phyloP scores from a whole-genome alignment of 805 yeast species.

The Ogataea trehalophila region DNA sequence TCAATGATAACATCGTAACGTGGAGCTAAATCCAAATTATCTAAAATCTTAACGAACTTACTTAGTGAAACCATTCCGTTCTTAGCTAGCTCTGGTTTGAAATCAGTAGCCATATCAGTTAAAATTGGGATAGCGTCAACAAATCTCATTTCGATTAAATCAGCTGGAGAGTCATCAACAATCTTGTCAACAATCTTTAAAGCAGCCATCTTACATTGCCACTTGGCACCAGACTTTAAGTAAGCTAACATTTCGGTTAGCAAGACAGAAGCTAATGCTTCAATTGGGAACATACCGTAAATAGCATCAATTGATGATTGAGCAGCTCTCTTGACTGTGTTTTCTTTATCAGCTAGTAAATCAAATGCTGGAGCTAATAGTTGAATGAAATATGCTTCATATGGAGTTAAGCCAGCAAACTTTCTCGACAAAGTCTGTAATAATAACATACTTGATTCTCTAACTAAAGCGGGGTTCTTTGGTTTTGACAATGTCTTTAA shows the following conservation, averaged over 20 bases:
- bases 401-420: conserved; percentile 64
- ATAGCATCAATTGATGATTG: conserved; percentile 69
- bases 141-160: conserved; percentile 77
- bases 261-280: conserved; percentile 70
- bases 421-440: conserved; percentile 50
- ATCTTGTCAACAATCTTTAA: conserved; percentile 68
- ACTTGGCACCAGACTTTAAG: conserved; percentile 79
- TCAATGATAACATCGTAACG: conserved; percentile 80
- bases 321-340: conserved; percentile 81
- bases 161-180: conserved; percentile 76
- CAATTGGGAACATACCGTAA: conserved; percentile 65
- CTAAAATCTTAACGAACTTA: conserved; percentile 73
- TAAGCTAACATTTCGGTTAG: conserved; percentile 57
- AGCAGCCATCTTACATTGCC: conserved; percentile 87
- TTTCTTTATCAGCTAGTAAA: conserved; percentile 80
- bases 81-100: conserved; percentile 92
- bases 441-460: conserved; percentile 72
- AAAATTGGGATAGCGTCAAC: conserved; percentile 75
- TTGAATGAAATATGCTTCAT: conserved; percentile 67
- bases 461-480: conserved; percentile 65
- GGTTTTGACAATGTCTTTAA: conserved; percentile 63
- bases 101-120: conserved; percentile 88
- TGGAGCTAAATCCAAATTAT: conserved; percentile 86
- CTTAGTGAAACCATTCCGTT: conserved; percentile 71
- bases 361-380: conserved; percentile 65